Base-by-base conservation (phyloP, 306 rosid species). In the Begonia peltatifolia region DNA sequence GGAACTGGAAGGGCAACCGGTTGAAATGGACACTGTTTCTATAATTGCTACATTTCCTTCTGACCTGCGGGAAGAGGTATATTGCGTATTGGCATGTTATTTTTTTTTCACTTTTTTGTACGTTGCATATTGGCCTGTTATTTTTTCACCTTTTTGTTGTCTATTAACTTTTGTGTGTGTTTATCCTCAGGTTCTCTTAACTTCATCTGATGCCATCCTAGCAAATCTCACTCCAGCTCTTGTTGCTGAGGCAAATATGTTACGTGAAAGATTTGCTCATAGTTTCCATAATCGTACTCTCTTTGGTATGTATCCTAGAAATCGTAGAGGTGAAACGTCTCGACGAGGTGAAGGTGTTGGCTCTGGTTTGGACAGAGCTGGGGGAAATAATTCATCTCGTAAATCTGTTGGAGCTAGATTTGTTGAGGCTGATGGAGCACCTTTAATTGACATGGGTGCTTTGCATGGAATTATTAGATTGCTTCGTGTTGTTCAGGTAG, bases 1-100 rank as follows among this genome's bases (percentile, higher is more conserved):
- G 72, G 97, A 85, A 62, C 75, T 90, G 82, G 97, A 90, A 70
- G 97, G 97, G 38, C 97, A 84, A 68, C 97, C 97, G 0, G 97
- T 90, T 59, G 95, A 86, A 74, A 86, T 90, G 95, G 97, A 90
- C 56, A 83, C 95, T 12, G 97, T 90, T 58, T 90, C 95, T 41
- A 90, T 90, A 69, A 90, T 90, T 74, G 97, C 97, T 41, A 90
- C 97, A 15, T 90, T 86, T 61, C 97, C 97, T 61, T 82, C 97
- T 25, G 97, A 89, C 14, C 75, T 89, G 67, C 82, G 97, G 48
- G 97, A 89, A 76, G 97, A 89, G 89, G 97, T 76, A 76, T 48
- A 57, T 55, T 70, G 23, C 54, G 68, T 2, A 5, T 53, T 67
- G 53, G 57, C 54, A 20, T 47, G 47, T 25, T 13, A 47, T 47